These are phyloP conservation scores for Nicotiana paniculata DNA, from an alignment of 257 asterid genomes.

Conservation along the genomic window DNA sequence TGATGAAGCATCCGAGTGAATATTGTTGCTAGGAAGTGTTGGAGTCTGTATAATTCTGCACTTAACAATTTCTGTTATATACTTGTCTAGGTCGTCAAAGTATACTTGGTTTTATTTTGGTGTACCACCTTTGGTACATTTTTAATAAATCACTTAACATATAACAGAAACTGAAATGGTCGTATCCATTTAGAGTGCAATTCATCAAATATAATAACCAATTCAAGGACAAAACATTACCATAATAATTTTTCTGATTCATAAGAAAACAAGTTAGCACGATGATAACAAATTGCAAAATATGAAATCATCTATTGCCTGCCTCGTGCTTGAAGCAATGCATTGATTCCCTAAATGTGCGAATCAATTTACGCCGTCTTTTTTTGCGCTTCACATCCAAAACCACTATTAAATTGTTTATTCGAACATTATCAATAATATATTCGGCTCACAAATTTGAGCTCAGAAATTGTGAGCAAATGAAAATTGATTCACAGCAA, in stretches of 20 bases:
- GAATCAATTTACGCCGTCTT: no score
- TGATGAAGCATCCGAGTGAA: conserved; percentile 92
- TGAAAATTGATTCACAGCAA: no score
- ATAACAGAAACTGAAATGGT: no score
- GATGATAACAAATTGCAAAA: not conserved
- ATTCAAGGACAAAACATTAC: not conserved
- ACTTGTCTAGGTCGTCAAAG: conserved; percentile 92
- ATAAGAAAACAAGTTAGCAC: not conserved
- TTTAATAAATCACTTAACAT: no score
- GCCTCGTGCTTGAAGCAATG: no score
- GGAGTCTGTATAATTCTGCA: conserved; percentile 94
- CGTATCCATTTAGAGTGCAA: no score
- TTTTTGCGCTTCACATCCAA: not conserved
- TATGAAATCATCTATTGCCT: not conserved
- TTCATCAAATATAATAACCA: no score
- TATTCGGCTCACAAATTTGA: not conserved
- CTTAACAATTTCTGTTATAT: conserved; percentile 76
- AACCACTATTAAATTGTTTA: not conserved
- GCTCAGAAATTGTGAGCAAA: no score
- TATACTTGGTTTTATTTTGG: conserved; percentile 29
- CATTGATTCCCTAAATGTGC: not conserved
- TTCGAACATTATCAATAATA: not conserved
- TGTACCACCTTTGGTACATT: no score
- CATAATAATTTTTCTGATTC: not conserved
- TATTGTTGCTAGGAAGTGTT: conserved; percentile 88